These are phyloP conservation scores for Panicum hallii DNA, from an alignment of 202 grass and related monocot genomes.

Conservation along the genomic window DNA sequence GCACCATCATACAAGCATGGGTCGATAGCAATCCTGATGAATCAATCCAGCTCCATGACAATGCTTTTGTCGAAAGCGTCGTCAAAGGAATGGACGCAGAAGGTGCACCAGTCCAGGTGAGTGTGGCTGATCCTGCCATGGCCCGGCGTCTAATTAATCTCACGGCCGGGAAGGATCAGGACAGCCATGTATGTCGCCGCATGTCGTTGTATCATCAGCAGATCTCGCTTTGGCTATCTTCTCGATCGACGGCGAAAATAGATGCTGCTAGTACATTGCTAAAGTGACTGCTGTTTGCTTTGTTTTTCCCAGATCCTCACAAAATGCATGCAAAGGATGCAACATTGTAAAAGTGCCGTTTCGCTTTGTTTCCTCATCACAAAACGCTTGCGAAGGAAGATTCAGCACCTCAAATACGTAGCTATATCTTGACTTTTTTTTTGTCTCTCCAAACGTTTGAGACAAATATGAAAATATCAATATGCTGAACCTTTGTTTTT, in stretches of 20 bases:
- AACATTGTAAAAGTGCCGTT: background rate
- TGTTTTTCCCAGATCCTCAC: background rate
- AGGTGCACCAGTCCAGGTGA: background rate
- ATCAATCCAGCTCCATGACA: background rate
- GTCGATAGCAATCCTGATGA: background rate
- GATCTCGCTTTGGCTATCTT: background rate
- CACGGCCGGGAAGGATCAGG: background rate
- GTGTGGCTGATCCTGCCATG: background rate
- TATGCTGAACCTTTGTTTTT: too few species aligned
- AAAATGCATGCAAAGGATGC: background rate
- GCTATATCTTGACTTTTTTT: background rate
- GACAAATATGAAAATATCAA: too few species aligned
- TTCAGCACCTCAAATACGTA: background rate
- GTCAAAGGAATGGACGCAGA: slow-evolving; percentile 7
- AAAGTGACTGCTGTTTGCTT: background rate
- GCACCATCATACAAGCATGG: slow-evolving; percentile 11
- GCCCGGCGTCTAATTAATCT: slow-evolving; percentile 11
- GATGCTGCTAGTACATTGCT: background rate
- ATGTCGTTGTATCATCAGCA: background rate
- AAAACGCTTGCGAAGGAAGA: background rate
- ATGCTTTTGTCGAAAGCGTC: slow-evolving; percentile 7
- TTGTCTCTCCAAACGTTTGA: background rate
- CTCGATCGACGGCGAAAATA: background rate
- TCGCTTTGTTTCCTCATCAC: background rate
- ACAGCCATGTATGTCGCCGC: background rate